A percentile compares a stretch with the other conserved stretches of the same genome.
Evolutionary conservation across 225 moss, liverwort and hornwort species (phyloP).

Genomic region (Pleurozium schreberi): DNA sequence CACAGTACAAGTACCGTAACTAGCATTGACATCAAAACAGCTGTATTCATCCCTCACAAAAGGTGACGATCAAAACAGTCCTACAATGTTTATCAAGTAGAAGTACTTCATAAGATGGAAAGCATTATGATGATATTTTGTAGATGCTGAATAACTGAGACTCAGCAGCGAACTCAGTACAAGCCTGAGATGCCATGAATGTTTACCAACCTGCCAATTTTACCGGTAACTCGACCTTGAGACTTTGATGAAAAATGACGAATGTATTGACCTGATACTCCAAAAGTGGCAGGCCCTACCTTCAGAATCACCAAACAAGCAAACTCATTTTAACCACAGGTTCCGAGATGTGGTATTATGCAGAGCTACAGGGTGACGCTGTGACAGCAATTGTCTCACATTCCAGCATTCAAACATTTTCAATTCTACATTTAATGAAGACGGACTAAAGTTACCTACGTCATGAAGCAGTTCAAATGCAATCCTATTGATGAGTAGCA

Average conservation of each 20-base stretch:
- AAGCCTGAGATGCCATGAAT: not conserved
- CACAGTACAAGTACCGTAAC: not conserved
- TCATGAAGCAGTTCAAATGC: not conserved
- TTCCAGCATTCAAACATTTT: not conserved
- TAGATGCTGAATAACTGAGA: not conserved
- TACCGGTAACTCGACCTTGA: conserved; percentile 75
- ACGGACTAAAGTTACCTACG: not conserved
- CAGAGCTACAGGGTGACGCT: not conserved
- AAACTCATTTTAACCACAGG: not conserved
- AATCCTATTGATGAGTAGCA: not conserved
- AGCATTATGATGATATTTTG: not conserved
- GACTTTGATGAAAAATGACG: conserved; percentile 88
- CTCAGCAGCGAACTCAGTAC: not conserved
- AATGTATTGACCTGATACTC: conserved; percentile 67
- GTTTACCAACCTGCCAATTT: conserved; percentile 67
- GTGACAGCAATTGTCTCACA: not conserved
- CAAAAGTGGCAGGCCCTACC: conserved; percentile 73
- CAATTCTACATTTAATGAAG: not conserved
- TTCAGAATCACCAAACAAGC: conserved; percentile 17
- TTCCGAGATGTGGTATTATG: not conserved
- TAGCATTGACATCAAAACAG: not conserved
- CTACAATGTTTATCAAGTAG: not conserved
- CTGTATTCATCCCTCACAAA: not conserved
- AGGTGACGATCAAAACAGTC: not conserved
- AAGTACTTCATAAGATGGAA: not conserved